Percentiles rank a stretch among this genome's conserved stretches.
phyloP scores from a whole-genome alignment of 805 yeast genomes.

The Candida ponderosae region DNA sequence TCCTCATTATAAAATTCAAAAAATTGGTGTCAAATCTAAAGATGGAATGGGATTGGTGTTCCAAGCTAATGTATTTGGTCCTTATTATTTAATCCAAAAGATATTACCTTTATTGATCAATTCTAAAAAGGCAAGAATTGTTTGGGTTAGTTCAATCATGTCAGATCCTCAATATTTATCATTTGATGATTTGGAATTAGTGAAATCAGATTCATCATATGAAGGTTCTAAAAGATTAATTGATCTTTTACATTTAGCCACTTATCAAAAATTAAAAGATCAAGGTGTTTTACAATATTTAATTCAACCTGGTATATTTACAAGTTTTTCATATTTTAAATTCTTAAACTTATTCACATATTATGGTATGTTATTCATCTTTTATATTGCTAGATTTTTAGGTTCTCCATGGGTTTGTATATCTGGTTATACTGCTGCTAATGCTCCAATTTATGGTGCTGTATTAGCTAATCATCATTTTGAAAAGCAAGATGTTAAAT shows the following conservation, averaged over 20 bases:
- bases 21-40: conserved; percentile 61
- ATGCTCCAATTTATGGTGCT: conserved; percentile 72
- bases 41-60: conserved; percentile 86
- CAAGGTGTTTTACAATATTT: conserved; percentile 64
- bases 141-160: conserved; percentile 86
- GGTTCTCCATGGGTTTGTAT: conserved; percentile 91
- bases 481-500: conserved; percentile 43
- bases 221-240: conserved; percentile 89
- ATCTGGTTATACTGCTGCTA: conserved; percentile 83
- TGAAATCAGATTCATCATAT: conserved; percentile 60
- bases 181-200: conserved; percentile 64
- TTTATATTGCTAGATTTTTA: conserved; percentile 69
- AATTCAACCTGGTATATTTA: conserved; percentile 92
- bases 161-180: conserved; percentile 70
- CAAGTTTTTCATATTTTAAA: conserved; percentile 70
- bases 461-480: conserved; percentile 38
- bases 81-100: conserved; percentile 74
- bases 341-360: conserved; percentile 73
- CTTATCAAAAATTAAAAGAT: conserved; percentile 43
- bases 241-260: conserved; percentile 73
- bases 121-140: conserved; percentile 51
- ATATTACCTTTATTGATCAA: conserved; percentile 44
- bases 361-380: conserved; percentile 78
- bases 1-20: conserved; percentile 81
- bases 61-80: conserved; percentile 96